phyloP scores from a whole-genome alignment of 306 rosid genomes.

The Abrus pulchellus region DNA sequence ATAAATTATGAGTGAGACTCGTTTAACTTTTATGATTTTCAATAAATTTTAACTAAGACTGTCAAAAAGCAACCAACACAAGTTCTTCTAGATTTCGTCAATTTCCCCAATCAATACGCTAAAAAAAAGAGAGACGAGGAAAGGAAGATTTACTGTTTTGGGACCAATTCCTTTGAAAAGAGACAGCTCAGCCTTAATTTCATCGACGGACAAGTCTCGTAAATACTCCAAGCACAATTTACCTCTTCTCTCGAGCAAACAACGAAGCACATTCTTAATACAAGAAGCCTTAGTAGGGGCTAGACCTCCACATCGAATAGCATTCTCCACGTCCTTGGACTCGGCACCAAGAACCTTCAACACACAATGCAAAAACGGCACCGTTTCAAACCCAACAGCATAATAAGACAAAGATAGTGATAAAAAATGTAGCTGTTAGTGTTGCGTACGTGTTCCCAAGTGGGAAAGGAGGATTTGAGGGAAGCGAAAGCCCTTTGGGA shows the following conservation, averaged over 20 bases:
- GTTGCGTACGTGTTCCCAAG: constrained; percentile 46
- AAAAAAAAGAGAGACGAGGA: constrained; percentile 14
- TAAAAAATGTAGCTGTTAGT: neutral
- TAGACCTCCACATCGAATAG: constrained; percentile 90
- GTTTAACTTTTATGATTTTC: no score
- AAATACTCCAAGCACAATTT: constrained; percentile 86
- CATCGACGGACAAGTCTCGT: constrained; percentile 66
- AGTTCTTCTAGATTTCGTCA: neutral
- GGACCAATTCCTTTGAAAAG: constrained; percentile 95
- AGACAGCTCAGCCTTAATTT: constrained; percentile 78
- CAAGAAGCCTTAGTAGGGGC: constrained; percentile 85
- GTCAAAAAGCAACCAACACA: no score
- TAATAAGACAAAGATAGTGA: neutral
- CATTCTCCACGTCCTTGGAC: constrained; percentile 68
- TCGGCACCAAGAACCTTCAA: constrained; percentile 77
- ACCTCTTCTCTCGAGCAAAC: constrained; percentile 76
- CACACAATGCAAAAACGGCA: neutral
- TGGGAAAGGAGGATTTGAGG: constrained; percentile 81
- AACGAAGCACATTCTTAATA: constrained; percentile 71
- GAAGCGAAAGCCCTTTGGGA: constrained; percentile 73
- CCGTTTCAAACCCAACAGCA: constrained; percentile 16
- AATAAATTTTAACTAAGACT: no score
- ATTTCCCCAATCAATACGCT: constrained; percentile 29
- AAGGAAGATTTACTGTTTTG: constrained; percentile 70
- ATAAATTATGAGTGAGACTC: no score